A percentile compares a stretch with the other conserved stretches of the same genome.
Conservation (phyloP, 2,329 filamentous ascomycete species). For the Ophiostoma montium region DNA sequence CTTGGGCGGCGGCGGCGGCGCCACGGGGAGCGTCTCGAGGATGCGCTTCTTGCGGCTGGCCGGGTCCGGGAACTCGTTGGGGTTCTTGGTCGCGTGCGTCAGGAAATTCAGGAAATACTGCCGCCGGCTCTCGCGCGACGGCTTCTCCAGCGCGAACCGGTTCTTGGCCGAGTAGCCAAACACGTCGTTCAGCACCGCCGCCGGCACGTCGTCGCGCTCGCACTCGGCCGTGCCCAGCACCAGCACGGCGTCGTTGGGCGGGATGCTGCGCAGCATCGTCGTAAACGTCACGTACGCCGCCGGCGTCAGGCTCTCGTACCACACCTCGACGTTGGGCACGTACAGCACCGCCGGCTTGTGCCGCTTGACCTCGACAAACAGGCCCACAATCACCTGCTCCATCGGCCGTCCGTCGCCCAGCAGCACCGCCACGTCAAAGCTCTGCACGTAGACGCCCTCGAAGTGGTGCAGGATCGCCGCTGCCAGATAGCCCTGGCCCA, state of each 20-base stretch:
- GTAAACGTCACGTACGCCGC: slow-evolving; percentile 70
- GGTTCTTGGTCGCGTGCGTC: slow-evolving; percentile 66
- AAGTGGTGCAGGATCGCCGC: slow-evolving; percentile 79
- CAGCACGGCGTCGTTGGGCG: slow-evolving; percentile 82
- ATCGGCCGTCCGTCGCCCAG: slow-evolving; percentile 71
- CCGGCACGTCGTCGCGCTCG: slow-evolving; percentile 45
- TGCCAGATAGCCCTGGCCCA: slow-evolving; percentile 87
- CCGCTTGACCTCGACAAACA: slow-evolving; percentile 84
- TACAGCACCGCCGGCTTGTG: slow-evolving; percentile 95
- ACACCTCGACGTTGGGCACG: slow-evolving; percentile 77
- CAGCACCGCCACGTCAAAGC: slow-evolving; percentile 79
- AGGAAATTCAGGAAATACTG: slow-evolving; percentile 70
- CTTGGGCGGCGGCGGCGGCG: slow-evolving; percentile 55
- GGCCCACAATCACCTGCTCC: slow-evolving; percentile 77
- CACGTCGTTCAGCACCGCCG: slow-evolving; percentile 55
- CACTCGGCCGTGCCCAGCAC: slow-evolving; percentile 74
- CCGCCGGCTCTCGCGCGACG: slow-evolving; percentile 47
- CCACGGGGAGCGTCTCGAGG: slow-evolving; percentile 62
- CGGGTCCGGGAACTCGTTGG: slow-evolving; percentile 76
- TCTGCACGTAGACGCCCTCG: slow-evolving; percentile 87
- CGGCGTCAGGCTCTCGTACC: slow-evolving; percentile 52
- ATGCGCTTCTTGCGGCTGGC: slow-evolving; percentile 75
- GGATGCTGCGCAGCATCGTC: slow-evolving; percentile 65
- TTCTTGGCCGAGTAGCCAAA: slow-evolving; percentile 81
- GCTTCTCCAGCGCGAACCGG: slow-evolving; percentile 53